phyloP scores from a whole-genome alignment of 441 rosid genomes.

The Iberis amara region DNA sequence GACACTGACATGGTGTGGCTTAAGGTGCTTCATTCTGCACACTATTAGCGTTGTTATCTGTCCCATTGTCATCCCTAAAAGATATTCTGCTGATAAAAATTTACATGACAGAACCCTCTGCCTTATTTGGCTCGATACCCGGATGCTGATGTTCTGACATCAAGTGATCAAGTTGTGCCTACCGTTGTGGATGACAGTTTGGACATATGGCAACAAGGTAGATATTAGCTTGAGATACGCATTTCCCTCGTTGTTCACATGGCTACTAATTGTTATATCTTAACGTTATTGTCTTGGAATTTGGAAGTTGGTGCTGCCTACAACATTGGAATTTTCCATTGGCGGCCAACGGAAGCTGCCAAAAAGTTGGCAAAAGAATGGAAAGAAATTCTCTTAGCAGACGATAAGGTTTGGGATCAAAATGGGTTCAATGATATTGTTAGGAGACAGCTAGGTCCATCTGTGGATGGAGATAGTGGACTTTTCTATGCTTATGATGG shows the following conservation, averaged over 20 bases:
- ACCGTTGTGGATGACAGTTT: slow-evolving; percentile 94
- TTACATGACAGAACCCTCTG: slow-evolving; percentile 83
- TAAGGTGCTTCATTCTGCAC: too few species aligned
- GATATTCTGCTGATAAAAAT: too few species aligned
- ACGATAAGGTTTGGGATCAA: slow-evolving; percentile 98
- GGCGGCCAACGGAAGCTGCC: slow-evolving; percentile 87
- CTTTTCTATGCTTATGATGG: slow-evolving; percentile 93
- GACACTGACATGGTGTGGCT: slow-evolving; percentile 99
- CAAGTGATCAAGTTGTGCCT: slow-evolving; percentile 90
- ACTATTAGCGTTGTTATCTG: too few species aligned
- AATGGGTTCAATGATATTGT: slow-evolving; percentile 89
- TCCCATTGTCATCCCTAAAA: too few species aligned
- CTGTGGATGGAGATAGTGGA: slow-evolving; percentile 71
- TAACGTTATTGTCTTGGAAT: too few species aligned
- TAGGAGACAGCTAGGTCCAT: slow-evolving; percentile 81
- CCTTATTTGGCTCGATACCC: slow-evolving; percentile 96
- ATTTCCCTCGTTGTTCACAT: too few species aligned
- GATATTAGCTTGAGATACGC: slow-evolving; percentile 19
- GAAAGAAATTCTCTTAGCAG: slow-evolving; percentile 84
- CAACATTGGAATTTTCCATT: slow-evolving; percentile 95
- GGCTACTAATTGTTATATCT: too few species aligned
- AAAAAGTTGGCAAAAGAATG: slow-evolving; percentile 83
- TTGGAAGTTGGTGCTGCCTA: slow-evolving; percentile 78
- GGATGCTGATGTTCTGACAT: slow-evolving; percentile 92
- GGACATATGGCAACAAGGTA: slow-evolving; percentile 97